A percentile compares a stretch with the other conserved stretches of the same genome.
These are phyloP conservation scores for Glarea lozoyensis DNA, from an alignment of 495 filamentous ascomycete species.

Conservation along the genomic window DNA sequence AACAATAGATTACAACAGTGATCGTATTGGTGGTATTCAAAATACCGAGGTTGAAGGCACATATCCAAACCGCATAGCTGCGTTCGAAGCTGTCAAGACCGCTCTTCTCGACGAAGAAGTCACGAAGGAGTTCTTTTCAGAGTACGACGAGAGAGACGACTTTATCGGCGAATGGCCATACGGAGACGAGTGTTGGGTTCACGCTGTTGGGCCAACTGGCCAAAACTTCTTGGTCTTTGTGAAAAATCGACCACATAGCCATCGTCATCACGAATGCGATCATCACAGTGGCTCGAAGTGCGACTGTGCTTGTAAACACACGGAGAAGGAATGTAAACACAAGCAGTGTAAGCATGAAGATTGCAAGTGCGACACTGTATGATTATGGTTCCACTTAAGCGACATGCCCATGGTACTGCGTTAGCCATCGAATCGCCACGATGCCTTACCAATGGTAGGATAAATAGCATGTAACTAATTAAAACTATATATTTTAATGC, in stretches of 20 bases:
- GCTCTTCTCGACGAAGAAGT: conserved; percentile 19
- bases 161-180: conserved; percentile 30
- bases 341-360: conserved; percentile 9
- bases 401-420: no score
- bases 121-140: conserved; percentile 23
- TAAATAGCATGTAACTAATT: no score
- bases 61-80: conserved; percentile 23
- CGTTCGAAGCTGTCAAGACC: conserved; percentile 22
- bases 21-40: conserved; percentile 25
- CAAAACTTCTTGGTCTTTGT: conserved; percentile 32
- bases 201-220: conserved; percentile 31
- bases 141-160: conserved; percentile 30
- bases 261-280: conserved; percentile 7
- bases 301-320: conserved; percentile 4
- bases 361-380: conserved; percentile 1
- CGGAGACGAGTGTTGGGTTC: conserved; percentile 34
- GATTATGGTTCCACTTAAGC: no score
- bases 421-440: no score
- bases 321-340: conserved; percentile 3
- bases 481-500: no score
- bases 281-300: conserved; percentile 9
- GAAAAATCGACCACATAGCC: conserved; percentile 16
- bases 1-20: conserved; percentile 29
- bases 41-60: conserved; percentile 30
- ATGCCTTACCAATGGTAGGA: no score